phyloP scores from a whole-genome alignment of 306 rosid genomes.

The Cucumis cinereus region DNA sequence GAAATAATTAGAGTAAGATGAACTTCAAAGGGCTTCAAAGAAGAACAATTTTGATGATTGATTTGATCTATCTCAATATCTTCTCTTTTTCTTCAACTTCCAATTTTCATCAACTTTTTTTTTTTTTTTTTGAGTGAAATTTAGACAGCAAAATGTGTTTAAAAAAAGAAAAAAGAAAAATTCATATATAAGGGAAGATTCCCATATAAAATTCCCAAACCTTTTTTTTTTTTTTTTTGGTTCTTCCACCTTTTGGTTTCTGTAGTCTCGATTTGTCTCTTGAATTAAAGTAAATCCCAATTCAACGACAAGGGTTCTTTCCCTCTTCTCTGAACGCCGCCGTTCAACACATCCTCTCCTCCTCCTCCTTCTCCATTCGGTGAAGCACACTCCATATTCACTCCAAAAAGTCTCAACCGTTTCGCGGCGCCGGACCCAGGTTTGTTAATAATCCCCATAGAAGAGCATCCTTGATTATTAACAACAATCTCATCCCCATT shows the following conservation, averaged over 20 bases:
- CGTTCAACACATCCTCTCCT: background rate
- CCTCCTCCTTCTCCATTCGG: background rate
- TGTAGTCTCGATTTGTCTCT: background rate
- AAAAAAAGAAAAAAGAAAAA: background rate
- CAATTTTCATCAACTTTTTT: background rate
- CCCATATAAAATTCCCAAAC: background rate
- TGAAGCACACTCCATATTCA: constrained; percentile 13
- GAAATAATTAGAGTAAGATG: too few relatives aligned
- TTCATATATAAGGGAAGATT: constrained; percentile 1
- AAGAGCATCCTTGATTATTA: background rate
- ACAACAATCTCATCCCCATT: background rate
- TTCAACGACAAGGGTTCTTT: constrained; percentile 5
- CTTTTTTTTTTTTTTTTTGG: background rate
- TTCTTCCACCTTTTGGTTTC: background rate
- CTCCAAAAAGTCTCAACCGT: constrained; percentile 11
- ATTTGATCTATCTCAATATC: background rate
- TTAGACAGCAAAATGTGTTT: background rate
- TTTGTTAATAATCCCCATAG: background rate
- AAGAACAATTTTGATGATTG: background rate
- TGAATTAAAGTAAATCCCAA: background rate
- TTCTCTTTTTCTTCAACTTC: background rate
- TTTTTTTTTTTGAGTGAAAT: background rate
- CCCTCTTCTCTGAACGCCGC: background rate
- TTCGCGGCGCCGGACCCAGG: background rate
- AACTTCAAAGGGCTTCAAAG: background rate